Evolutionary conservation across 2,329 filamentous ascomycete species (phyloP), one percentile per base, ranked within the genome.

Genomic region (Neophaeococcomyces aloes): DNA sequence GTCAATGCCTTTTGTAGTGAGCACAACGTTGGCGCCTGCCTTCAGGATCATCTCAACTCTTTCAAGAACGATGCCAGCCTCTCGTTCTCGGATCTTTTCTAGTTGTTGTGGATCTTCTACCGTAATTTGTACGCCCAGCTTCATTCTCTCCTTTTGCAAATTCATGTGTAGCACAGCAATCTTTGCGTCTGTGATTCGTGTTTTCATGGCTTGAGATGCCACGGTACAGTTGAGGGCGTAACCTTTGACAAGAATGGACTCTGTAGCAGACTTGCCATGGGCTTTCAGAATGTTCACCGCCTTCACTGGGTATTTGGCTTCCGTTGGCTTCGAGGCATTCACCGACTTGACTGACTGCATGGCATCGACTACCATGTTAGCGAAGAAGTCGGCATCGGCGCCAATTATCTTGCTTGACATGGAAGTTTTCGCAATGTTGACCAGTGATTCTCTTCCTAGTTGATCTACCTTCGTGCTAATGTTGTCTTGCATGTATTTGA

Each of bases 391-490:
- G 10, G 86, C 87, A 66, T 98, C 91, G 45, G 84, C 72, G 46
- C 91, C 91, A 62, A 98, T 96, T 60, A 98, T 93, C 72, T 98
- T 98, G 74, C 86, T 94, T 42, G 88, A 95, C 89, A 98, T 98
- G 59, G 88, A 95, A 15, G 91, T 98, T 72, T 89, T 96, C 50
- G 91, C 91, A 62, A 98, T 95, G 68, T 79, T 95, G 60, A 96
- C 65, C 55, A 98, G 76, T 48, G 86, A 91, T 51, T 96, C 91
- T 49, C 85, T 81, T 48, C 87, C 88, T 43, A 98, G 76, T 48
- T 82, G 79, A 60, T 96, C 89, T 45, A 96, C 89, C 69, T 93
- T 94, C 59, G 86, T 86, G 72, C 86, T 89, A 65, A 98, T 83
- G 65, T 96, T 94, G 67, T 98, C 91, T 68, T 86, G 89, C 82